Percentiles rank a stretch among this genome's conserved stretches.
Evolutionary conservation across 2,329 filamentous ascomycete genomes (phyloP).

Genomic region (Colletotrichum melonis): DNA sequence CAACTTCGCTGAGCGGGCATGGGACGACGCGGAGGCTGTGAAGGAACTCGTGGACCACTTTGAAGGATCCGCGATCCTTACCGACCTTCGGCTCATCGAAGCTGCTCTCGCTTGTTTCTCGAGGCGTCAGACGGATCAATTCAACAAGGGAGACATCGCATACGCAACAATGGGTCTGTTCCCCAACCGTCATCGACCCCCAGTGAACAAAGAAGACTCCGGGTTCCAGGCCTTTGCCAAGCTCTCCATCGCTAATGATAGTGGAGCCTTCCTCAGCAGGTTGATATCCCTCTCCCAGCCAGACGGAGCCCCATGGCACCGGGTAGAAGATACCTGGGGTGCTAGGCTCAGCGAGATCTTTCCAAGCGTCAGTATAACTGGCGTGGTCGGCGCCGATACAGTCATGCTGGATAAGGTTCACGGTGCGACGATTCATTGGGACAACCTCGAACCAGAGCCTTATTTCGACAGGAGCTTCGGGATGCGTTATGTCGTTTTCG

Average conservation of each 20-base stretch:
- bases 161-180: constrained; percentile 52
- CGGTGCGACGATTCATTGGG: constrained; percentile 47
- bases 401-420: constrained; percentile 47
- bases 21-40: constrained; percentile 43
- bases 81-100: constrained; percentile 46
- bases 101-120: constrained; percentile 46
- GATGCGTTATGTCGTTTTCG: neutral
- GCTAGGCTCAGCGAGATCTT: constrained; percentile 48
- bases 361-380: constrained; percentile 47
- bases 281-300: constrained; percentile 43
- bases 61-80: constrained; percentile 44
- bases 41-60: constrained; percentile 50
- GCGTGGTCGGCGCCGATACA: constrained; percentile 47
- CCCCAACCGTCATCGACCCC: constrained; percentile 41
- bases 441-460: constrained; percentile 41
- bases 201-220: constrained; percentile 46
- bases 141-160: constrained; percentile 45
- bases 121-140: constrained; percentile 39
- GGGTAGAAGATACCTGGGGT: constrained; percentile 47
- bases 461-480: neutral
- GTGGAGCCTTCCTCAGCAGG: constrained; percentile 47
- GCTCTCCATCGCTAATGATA: constrained; percentile 49
- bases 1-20: constrained; percentile 44
- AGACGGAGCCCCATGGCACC: constrained; percentile 41
- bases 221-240: constrained; percentile 51